Evolutionary conservation across 352 stramenopile species (phyloP).

Genomic region (Phytophthora podocarpi): DNA sequence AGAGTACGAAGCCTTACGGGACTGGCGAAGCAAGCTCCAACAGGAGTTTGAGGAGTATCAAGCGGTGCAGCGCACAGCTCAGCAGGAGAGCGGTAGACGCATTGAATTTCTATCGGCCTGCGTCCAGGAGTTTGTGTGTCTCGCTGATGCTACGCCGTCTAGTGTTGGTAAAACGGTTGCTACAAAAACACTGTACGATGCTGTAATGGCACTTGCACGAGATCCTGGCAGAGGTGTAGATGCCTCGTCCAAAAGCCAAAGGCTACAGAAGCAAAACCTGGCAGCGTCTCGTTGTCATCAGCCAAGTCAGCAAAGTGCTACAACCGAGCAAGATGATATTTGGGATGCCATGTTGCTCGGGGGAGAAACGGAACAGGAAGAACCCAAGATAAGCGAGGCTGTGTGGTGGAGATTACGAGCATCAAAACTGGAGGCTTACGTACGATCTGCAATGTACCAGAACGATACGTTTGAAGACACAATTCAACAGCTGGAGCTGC

Average conservation of each 20-base stretch:
- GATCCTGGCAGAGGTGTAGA: too few species aligned
- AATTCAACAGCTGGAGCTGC: conserved; percentile 40
- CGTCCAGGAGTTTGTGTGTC: conserved; percentile 44
- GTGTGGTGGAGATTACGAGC: conserved; percentile 39
- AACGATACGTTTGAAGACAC: conserved; percentile 62
- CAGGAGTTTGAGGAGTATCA: conserved; percentile 46
- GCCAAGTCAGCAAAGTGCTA: not conserved
- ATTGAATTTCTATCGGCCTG: conserved; percentile 52
- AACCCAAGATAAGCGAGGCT: conserved; percentile 2
- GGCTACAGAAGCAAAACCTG: not conserved
- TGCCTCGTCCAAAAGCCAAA: too few species aligned
- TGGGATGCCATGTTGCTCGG: not conserved
- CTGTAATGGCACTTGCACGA: conserved; percentile 40
- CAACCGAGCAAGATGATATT: not conserved
- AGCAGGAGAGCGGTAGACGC: conserved; percentile 42
- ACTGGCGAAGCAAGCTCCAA: conserved; percentile 30
- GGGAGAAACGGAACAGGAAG: not conserved
- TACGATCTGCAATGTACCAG: conserved; percentile 39
- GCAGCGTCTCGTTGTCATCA: not conserved
- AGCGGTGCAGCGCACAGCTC: conserved; percentile 15
- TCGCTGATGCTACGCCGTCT: conserved; percentile 22
- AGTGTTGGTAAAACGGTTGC: conserved; percentile 18
- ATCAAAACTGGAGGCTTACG: conserved; percentile 42
- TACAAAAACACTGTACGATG: conserved; percentile 45
- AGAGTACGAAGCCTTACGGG: conserved; percentile 10